A percentile compares a stretch with the other conserved stretches of the same genome.
Evolutionary conservation across 768 basidiomycete species (phyloP).

Genomic region (Tricholoma sp.): DNA sequence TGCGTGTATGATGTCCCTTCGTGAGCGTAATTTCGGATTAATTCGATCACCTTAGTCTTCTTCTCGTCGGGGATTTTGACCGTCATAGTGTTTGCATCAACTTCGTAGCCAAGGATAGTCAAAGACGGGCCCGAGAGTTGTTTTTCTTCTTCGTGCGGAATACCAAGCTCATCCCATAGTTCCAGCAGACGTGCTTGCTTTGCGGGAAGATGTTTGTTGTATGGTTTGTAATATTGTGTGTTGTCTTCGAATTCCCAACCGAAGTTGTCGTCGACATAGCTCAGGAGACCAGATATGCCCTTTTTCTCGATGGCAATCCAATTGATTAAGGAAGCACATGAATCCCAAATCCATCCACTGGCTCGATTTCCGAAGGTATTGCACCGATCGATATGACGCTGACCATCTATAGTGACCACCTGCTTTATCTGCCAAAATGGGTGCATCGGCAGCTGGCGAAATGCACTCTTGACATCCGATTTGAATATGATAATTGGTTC

Average conservation of each 20-base stretch:
- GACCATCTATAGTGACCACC: constrained; percentile 24
- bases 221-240: background rate
- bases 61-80: background rate
- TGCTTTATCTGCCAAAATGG: constrained; percentile 27
- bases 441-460: constrained; percentile 26
- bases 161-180: constrained; percentile 2
- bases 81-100: constrained; percentile 7
- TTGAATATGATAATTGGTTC: constrained; percentile 24
- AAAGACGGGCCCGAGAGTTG: constrained; percentile 1
- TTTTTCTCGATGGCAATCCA: background rate
- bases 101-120: constrained; percentile 1
- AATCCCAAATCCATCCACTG: background rate
- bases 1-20: background rate
- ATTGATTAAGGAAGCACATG: background rate
- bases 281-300: background rate
- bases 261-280: background rate
- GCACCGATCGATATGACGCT: constrained; percentile 19
- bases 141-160: constrained; percentile 4
- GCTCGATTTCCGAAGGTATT: background rate
- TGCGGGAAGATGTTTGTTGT: background rate
- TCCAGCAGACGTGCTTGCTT: background rate
- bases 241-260: background rate
- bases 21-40: background rate
- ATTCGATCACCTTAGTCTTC: background rate
- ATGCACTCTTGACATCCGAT: constrained; percentile 32